Conservation (phyloP, 2,329 filamentous ascomycete genomes). For the Dothideomycetes sp. region DNA sequence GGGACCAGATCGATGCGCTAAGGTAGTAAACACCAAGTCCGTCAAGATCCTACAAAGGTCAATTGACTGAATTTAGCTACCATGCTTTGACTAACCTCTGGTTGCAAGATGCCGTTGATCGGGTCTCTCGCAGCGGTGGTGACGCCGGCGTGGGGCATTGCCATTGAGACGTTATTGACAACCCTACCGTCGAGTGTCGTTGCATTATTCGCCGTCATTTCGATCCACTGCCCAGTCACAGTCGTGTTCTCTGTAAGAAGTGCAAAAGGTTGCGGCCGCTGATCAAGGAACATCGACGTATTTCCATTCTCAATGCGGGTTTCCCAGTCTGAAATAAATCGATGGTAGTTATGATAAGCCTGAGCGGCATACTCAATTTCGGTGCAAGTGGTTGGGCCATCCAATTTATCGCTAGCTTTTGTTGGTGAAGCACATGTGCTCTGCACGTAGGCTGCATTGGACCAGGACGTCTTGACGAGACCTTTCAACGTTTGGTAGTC, state of each 20-base stretch:
- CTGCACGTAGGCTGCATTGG: conserved; percentile 47
- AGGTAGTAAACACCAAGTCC: conserved; percentile 61
- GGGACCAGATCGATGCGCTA: conserved; percentile 57
- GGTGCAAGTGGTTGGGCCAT: conserved; percentile 48
- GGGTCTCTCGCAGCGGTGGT: conserved; percentile 51
- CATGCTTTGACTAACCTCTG: conserved; percentile 31
- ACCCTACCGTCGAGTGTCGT: conserved; percentile 41
- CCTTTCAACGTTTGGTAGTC: conserved; percentile 41
- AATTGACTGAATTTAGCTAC: neutral
- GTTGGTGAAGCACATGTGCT: conserved; percentile 48
- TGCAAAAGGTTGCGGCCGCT: conserved; percentile 50
- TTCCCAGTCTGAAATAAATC: conserved; percentile 49
- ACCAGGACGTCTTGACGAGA: conserved; percentile 50
- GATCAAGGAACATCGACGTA: conserved; percentile 28
- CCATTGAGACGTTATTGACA: conserved; percentile 66
- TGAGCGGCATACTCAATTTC: conserved; percentile 60
- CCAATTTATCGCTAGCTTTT: conserved; percentile 27
- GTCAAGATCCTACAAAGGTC: conserved; percentile 27
- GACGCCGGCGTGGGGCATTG: conserved; percentile 64
- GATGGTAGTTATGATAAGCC: conserved; percentile 57
- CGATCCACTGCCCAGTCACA: conserved; percentile 58
- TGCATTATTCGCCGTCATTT: conserved; percentile 45
- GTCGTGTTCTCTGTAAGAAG: conserved; percentile 64
- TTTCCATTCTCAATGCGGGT: conserved; percentile 28
- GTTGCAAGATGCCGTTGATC: conserved; percentile 59